Evolutionary conservation across 2,329 filamentous ascomycete genomes (phyloP).

Genomic region (Neurospora crassa): DNA sequence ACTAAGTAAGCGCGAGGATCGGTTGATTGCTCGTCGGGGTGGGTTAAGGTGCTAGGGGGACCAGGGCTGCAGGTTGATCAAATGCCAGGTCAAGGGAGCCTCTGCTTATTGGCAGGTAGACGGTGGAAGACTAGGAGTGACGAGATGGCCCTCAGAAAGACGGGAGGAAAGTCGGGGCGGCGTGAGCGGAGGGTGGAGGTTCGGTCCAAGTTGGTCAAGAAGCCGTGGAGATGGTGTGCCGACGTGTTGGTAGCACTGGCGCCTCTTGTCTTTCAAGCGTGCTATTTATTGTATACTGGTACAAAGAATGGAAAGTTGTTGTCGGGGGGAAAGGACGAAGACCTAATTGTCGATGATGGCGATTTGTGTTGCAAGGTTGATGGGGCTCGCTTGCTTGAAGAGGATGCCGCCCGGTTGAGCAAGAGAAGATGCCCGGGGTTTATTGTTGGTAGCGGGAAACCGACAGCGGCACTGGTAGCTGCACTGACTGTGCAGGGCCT

Average conservation of each 20-base stretch:
- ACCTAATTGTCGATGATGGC: neutral
- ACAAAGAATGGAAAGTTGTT: neutral
- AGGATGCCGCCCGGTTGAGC: neutral
- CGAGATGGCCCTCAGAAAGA: neutral
- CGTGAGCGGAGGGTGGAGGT: neutral
- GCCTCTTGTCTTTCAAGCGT: neutral
- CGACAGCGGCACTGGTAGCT: neutral
- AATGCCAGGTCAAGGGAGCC: neutral
- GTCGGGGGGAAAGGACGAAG: neutral
- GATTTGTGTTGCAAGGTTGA: neutral
- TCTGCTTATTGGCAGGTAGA: neutral
- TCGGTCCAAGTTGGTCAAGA: neutral
- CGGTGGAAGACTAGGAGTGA: neutral
- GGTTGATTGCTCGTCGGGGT: neutral
- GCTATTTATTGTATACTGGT: neutral
- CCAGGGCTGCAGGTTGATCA: neutral
- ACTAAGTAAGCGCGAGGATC: neutral
- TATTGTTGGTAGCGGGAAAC: neutral
- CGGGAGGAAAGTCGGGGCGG: neutral
- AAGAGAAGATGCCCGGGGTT: neutral
- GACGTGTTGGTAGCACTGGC: neutral
- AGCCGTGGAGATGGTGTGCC: neutral
- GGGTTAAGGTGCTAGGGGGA: neutral
- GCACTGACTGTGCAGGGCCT: neutral
- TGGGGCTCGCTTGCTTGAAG: neutral